Percentiles rank a stretch among this genome's conserved stretches.
Evolutionary conservation across 805 yeast species (phyloP).

Genomic region (Candida khao-thaluensis): DNA sequence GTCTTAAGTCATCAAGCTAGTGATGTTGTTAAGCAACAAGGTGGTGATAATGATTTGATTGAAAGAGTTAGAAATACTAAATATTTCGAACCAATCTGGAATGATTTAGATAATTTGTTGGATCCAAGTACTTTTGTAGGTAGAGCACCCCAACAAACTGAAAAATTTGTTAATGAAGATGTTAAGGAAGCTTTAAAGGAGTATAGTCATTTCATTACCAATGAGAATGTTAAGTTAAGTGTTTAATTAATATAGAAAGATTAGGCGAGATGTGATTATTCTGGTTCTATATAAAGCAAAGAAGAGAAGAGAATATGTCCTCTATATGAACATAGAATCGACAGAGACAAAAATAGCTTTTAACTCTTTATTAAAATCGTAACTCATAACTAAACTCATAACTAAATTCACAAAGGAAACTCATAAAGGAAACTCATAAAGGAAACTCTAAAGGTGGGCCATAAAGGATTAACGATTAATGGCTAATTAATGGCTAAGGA

Average conservation of each 20-base stretch:
- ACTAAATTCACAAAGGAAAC: no score
- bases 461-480: no score
- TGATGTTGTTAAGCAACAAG: slow-evolving; percentile 94
- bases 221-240: slow-evolving; percentile 71
- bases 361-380: no score
- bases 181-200: slow-evolving; percentile 81
- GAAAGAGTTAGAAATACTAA: slow-evolving; percentile 76
- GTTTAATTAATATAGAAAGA: slow-evolving; percentile 62
- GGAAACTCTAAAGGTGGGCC: no score
- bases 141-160: slow-evolving; percentile 97
- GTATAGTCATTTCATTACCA: slow-evolving; percentile 55
- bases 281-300: no score
- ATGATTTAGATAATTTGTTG: slow-evolving; percentile 72
- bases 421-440: no score
- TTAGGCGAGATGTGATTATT: no score
- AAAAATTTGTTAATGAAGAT: slow-evolving; percentile 81
- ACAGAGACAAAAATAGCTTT: no score
- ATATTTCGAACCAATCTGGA: slow-evolving; percentile 88
- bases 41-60: slow-evolving; percentile 96
- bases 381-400: no score
- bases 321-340: no score
- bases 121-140: slow-evolving; percentile 96
- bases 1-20: slow-evolving; percentile 97
- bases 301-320: no score
- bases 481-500: no score